Percentiles rank a stretch among this genome's conserved stretches.
Conservation (phyloP, 257 asterid species). For the Solanum gracilifrons region DNA sequence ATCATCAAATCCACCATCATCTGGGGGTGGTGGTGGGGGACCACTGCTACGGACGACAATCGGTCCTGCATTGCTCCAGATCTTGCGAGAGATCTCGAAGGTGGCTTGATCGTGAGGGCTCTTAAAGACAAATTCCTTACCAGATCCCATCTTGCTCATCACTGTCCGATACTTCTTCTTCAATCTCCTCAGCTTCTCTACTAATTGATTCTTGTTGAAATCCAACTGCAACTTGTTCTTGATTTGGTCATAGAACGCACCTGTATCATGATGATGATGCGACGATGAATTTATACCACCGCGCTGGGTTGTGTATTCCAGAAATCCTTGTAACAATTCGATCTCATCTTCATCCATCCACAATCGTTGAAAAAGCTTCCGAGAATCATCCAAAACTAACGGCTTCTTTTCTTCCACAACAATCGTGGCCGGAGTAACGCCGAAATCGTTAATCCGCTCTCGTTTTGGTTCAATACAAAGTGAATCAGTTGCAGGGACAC, state of each 20-base stretch:
- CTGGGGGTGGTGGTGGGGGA: neutral
- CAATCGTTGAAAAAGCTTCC: constrained; percentile 83
- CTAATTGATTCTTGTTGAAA: constrained; percentile 82
- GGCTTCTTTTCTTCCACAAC: constrained; percentile 35
- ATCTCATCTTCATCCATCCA: constrained; percentile 98
- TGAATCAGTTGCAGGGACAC: constrained; percentile 4
- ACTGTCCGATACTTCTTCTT: constrained; percentile 86
- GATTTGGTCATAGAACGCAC: constrained; percentile 90
- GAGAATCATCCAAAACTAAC: constrained; percentile 42
- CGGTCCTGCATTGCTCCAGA: constrained; percentile 40
- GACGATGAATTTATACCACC: constrained; percentile 47
- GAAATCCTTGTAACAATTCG: constrained; percentile 78
- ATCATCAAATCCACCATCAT: constrained; percentile 50
- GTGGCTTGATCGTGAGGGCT: constrained; percentile 86
- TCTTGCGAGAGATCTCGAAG: constrained; percentile 73
- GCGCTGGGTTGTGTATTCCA: constrained; percentile 70
- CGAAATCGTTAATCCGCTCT: constrained; percentile 10
- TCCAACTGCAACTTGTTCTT: constrained; percentile 77
- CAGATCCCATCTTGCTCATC: constrained; percentile 49
- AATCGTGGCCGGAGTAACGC: neutral
- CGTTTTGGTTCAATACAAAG: neutral
- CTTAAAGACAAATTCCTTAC: constrained; percentile 67
- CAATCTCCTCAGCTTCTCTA: constrained; percentile 79
- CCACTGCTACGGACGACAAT: neutral
- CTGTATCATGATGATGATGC: constrained; percentile 80